A percentile compares a stretch with the other conserved stretches of the same genome.
Evolutionary conservation across 1,284 basidiomycete species (phyloP).

Genomic region (Ganoderma boninense): DNA sequence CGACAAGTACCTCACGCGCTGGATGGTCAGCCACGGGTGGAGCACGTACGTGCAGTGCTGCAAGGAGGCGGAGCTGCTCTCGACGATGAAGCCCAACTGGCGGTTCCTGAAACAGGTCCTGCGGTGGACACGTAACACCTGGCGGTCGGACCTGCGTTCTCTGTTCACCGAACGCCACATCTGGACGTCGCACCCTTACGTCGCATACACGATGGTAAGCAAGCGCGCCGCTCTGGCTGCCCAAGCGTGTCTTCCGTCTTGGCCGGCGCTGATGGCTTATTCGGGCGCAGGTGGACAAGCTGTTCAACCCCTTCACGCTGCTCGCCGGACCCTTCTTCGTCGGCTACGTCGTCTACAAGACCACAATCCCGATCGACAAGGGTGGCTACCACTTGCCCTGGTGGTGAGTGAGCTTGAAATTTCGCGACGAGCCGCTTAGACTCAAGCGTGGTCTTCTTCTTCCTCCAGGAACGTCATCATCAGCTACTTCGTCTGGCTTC

Average conservation of each 20-base stretch:
- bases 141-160: conserved; percentile 88
- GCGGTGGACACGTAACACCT: conserved; percentile 93
- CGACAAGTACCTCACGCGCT: conserved; percentile 94
- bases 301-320: conserved; percentile 90
- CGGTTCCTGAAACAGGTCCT: conserved; percentile 92
- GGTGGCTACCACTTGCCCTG: conserved; percentile 91
- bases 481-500: conserved; percentile 83
- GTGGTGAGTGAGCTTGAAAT: conserved; percentile 66
- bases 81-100: conserved; percentile 97
- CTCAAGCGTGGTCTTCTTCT: neutral
- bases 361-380: conserved; percentile 68
- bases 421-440: neutral
- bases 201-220: conserved; percentile 88
- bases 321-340: conserved; percentile 86
- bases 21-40: conserved; percentile 97
- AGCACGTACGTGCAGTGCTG: conserved; percentile 92
- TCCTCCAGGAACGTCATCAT: conserved; percentile 79
- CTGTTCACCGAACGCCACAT: conserved; percentile 89
- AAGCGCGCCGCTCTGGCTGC: conserved; percentile 28
- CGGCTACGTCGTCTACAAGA: conserved; percentile 79
- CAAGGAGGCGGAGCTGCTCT: conserved; percentile 88
- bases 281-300: conserved; percentile 76
- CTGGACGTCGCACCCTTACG: conserved; percentile 91
- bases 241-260: neutral
- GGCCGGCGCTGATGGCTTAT: conserved; percentile 13